These are phyloP conservation scores for Xanthoceras sorbifolium DNA, from an alignment of 345 rosid species.

Conservation along the genomic window DNA sequence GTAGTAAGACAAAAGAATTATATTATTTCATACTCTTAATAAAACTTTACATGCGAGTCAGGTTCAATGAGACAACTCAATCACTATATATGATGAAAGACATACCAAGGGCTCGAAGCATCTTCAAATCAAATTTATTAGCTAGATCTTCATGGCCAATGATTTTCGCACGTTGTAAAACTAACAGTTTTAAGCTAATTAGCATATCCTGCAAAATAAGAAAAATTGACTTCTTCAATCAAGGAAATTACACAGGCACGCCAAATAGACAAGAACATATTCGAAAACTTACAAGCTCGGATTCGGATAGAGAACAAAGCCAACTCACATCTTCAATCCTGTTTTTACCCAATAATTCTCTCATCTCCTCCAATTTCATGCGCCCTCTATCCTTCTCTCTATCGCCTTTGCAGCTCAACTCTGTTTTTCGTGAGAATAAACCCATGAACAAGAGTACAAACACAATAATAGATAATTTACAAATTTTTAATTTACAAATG, in stretches of 20 bases:
- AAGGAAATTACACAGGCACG: background rate
- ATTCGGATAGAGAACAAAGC: constrained; percentile 68
- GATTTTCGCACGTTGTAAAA: constrained; percentile 50
- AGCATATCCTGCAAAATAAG: constrained; percentile 57
- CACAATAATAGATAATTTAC: too few relatives aligned
- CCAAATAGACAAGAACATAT: background rate
- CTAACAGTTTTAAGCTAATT: constrained; percentile 62
- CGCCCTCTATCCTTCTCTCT: background rate
- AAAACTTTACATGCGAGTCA: too few relatives aligned
- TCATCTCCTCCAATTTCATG: constrained; percentile 33
- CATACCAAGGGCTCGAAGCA: constrained; percentile 70
- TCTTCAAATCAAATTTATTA: constrained; percentile 57
- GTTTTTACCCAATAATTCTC: constrained; percentile 40
- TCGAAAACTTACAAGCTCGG: constrained; percentile 56
- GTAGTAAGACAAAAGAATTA: too few relatives aligned
- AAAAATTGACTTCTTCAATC: background rate
- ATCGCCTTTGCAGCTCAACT: background rate
- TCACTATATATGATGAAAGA: too few relatives aligned
- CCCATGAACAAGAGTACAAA: too few relatives aligned
- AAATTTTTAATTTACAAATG: too few relatives aligned
- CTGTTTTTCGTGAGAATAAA: too few relatives aligned
- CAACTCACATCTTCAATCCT: constrained; percentile 56
- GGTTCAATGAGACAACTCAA: too few relatives aligned
- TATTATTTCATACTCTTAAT: too few relatives aligned
- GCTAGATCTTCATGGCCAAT: constrained; percentile 58